These are phyloP conservation scores for Beauveria scarabaeidicola DNA, from an alignment of 2,329 filamentous ascomycete species.

Conservation along the genomic window DNA sequence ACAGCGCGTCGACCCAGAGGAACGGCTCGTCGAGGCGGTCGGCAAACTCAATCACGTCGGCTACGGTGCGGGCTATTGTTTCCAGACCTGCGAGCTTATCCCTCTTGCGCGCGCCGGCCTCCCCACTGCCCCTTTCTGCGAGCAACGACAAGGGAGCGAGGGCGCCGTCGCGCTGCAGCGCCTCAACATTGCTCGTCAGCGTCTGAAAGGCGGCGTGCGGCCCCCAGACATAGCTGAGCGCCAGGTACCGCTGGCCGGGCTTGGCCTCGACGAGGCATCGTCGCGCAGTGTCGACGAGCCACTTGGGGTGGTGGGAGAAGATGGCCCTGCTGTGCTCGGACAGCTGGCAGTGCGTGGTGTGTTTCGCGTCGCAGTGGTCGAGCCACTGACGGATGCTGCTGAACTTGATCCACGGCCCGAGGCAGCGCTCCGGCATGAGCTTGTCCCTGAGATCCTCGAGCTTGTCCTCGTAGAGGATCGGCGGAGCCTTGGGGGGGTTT, in stretches of 20 bases:
- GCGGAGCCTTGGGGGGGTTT: background rate
- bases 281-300: constrained; percentile 6
- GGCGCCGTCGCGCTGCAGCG: background rate
- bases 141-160: background rate
- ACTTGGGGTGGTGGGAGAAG: constrained; percentile 3
- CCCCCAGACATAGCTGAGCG: constrained; percentile 17
- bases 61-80: constrained; percentile 2
- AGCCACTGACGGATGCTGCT: constrained; percentile 4
- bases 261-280: background rate
- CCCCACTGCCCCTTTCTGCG: background rate
- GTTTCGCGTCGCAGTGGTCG: constrained; percentile 4
- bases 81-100: background rate
- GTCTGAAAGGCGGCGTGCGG: constrained; percentile 3
- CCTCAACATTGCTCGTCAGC: constrained; percentile 1
- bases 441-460: constrained; percentile 8
- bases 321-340: background rate
- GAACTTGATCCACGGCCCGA: constrained; percentile 8
- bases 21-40: constrained; percentile 11
- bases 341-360: constrained; percentile 1
- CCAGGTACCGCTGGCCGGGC: constrained; percentile 13
- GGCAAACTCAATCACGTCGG: constrained; percentile 13
- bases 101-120: background rate
- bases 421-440: constrained; percentile 7
- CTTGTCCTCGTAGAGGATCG: constrained; percentile 8
- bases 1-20: constrained; percentile 17